These are phyloP conservation scores for Cucurbita pepo DNA, from an alignment of 306 rosid species.

Conservation along the genomic window DNA sequence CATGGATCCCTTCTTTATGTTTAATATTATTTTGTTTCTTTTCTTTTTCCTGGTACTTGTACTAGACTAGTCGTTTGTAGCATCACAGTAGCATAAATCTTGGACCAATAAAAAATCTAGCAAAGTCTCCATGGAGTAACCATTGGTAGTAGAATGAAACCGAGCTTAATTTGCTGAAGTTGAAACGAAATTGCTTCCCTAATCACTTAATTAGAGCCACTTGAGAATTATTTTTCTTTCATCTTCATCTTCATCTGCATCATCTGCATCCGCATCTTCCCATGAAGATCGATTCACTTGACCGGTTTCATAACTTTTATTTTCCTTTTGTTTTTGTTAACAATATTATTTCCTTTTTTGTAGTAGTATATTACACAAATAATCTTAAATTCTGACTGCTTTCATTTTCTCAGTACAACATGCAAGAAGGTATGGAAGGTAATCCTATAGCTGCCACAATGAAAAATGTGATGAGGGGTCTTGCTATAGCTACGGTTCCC, in stretches of 20 bases:
- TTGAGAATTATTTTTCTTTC: neutral
- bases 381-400: neutral
- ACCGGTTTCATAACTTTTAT: neutral
- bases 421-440: conserved; percentile 95
- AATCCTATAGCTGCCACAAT: conserved; percentile 59
- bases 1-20: neutral
- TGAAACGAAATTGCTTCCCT: neutral
- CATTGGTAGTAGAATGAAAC: neutral
- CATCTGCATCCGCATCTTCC: neutral
- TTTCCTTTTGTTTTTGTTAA: neutral
- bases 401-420: conserved; percentile 39
- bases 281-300: neutral
- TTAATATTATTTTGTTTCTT: neutral
- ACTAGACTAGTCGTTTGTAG: neutral
- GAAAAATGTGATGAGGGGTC: conserved; percentile 68
- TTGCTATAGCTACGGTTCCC: conserved; percentile 85
- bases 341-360: neutral
- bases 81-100: neutral
- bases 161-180: neutral
- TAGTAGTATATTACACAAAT: neutral
- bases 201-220: neutral
- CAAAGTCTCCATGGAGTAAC: neutral
- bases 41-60: neutral
- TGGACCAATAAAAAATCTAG: neutral
- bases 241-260: neutral